phyloP scores from a whole-genome alignment of 768 basidiomycete genomes.

The Epithele typhae region DNA sequence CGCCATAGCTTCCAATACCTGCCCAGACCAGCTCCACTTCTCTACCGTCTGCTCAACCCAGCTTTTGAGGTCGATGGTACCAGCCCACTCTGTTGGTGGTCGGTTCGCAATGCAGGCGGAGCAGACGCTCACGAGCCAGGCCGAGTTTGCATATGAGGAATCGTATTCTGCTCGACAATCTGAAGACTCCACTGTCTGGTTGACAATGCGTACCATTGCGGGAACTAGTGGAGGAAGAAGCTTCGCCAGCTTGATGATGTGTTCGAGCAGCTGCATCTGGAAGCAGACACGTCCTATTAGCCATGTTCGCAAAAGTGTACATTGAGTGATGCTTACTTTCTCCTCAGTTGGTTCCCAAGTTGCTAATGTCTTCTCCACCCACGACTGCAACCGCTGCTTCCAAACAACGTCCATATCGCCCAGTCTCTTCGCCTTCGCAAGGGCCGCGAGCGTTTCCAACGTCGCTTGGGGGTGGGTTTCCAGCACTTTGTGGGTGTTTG shows the following conservation, averaged over 20 bases:
- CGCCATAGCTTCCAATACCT: slow-evolving; percentile 52
- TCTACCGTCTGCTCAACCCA: slow-evolving; percentile 46
- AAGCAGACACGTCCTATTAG: neutral
- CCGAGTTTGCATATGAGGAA: slow-evolving; percentile 35
- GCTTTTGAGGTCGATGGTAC: slow-evolving; percentile 38
- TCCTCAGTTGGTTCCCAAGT: slow-evolving; percentile 36
- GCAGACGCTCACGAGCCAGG: slow-evolving; percentile 60
- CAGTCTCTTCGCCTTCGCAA: slow-evolving; percentile 48
- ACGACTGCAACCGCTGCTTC: slow-evolving; percentile 49
- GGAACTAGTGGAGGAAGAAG: slow-evolving; percentile 44
- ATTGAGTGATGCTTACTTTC: slow-evolving; percentile 30
- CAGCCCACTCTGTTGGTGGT: slow-evolving; percentile 41
- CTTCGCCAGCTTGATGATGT: slow-evolving; percentile 48
- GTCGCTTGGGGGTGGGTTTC: slow-evolving; percentile 38
- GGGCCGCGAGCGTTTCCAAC: slow-evolving; percentile 45
- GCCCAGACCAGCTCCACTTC: slow-evolving; percentile 57
- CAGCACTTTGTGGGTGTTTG: slow-evolving; percentile 43
- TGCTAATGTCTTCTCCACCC: slow-evolving; percentile 40
- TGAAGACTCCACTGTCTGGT: slow-evolving; percentile 31
- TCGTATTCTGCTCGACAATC: slow-evolving; percentile 26
- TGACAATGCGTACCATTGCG: slow-evolving; percentile 42
- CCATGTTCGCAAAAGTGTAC: no score
- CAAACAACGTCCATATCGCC: slow-evolving; percentile 55
- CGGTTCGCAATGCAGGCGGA: slow-evolving; percentile 47
- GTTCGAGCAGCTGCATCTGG: slow-evolving; percentile 48